Evolutionary conservation across 2,329 filamentous ascomycete genomes (phyloP), one percentile per base, ranked within the genome.

Genomic region (Sporothrix protearum): DNA sequence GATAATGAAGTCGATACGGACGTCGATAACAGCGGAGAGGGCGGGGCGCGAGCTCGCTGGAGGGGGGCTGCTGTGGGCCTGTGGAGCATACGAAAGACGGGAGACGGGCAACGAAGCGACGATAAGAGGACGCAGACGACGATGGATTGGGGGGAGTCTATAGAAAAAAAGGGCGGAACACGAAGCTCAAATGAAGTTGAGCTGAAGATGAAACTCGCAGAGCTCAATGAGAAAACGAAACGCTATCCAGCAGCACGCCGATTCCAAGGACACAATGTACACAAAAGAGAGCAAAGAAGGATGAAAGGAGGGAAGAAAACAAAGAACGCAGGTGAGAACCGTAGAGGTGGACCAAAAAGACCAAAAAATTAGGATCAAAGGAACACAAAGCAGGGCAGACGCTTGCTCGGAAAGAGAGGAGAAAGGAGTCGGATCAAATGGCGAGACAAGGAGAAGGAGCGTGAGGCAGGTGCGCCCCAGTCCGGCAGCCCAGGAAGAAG

Each of bases 191-290:
- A 53, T 25, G 49, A 42, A 55, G 66, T 10, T 39, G 30, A 53
- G 66, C 19, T 39, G 30, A 53, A 68, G 66, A 68, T 53, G 66
- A 42, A 57, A 68, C 49, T 12, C 66, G 30, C 33, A 28, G 49
- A 49, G 39, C 39, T 47, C 25, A 57, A 25, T 16, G 68, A 36
- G 53, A 45, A 47, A n/a, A 57, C 22, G 36, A 57, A 33, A 69
- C 36, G 67, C 67, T 69, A 69, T 45, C 67, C 67, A 57, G 67
- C 39, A 69, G 67, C 51, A 28, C n/a, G 66, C 66, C 49, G 49
- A 55, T 55, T 68, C 49, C n/a, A 66, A 64, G 45, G 30, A 36
- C n/a, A 61, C 64, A 33, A 19, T 12, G 22, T 1, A 47, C 8
- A 63, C 7, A 19, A 59, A 14, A 30, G 33, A 39, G n/a, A 30